Percentiles rank a stretch among this genome's conserved stretches.
phyloP scores from a whole-genome alignment of 345 rosid species.

The Combretum micranthum region DNA sequence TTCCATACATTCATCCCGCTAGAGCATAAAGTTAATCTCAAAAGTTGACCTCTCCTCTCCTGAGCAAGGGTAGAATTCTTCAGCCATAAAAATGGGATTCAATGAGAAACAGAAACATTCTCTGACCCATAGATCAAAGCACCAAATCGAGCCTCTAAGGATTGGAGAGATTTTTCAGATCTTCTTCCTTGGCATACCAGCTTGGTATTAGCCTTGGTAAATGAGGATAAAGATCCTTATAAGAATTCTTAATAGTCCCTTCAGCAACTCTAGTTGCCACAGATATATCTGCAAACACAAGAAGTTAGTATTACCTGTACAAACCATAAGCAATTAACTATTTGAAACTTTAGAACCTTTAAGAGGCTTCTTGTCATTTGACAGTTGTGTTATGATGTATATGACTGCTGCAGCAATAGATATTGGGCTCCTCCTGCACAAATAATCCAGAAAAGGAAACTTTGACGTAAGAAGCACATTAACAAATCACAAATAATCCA shows the following conservation, averaged over 20 bases:
- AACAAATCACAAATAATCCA: no score
- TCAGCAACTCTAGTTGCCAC: constrained; percentile 43
- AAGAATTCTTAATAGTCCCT: constrained; percentile 43
- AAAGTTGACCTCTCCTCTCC: no score
- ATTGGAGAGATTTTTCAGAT: constrained; percentile 21
- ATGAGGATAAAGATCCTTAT: constrained; percentile 39
- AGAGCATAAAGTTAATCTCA: no score
- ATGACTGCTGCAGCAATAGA: constrained; percentile 51
- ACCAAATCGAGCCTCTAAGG: constrained; percentile 7
- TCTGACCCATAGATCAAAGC: no score
- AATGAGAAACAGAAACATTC: no score
- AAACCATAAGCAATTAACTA: not conserved
- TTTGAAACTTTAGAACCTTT: constrained; percentile 28
- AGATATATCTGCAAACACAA: constrained; percentile 31
- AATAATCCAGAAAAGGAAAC: not conserved
- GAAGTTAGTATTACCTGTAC: not conserved
- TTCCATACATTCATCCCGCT: no score
- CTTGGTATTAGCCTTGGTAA: constrained; percentile 28
- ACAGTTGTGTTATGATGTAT: constrained; percentile 38
- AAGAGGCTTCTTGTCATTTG: constrained; percentile 35
- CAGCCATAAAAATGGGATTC: no score
- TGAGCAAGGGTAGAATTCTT: no score
- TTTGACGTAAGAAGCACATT: not conserved
- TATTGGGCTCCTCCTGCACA: constrained; percentile 53
- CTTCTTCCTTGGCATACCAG: constrained; percentile 49